Base-by-base conservation (phyloP, 139 green algal genomes). In the Deuterostichococcus epilithicus region DNA sequence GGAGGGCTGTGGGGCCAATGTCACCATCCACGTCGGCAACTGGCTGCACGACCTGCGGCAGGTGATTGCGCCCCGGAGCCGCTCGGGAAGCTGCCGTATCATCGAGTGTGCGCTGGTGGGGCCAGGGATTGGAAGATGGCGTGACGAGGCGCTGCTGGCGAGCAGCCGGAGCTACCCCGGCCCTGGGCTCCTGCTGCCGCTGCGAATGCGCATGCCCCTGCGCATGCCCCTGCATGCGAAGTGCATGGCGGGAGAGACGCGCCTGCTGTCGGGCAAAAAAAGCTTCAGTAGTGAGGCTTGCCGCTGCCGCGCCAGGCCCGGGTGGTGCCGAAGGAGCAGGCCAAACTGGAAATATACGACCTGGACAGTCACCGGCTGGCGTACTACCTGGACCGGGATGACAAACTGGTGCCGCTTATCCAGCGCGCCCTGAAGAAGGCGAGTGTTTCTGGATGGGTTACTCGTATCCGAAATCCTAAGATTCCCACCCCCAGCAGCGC, bases 11-110 rank as follows among this genome's bases (percentile, higher is more conserved):
- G 22, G 23, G 3, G 82, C 75, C 30, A 59, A 67, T 35, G 70
- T 85, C 2, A 70, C 68, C 13, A 72, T 88, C 15, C 78, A 88
- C 76, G 78, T 82, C 4, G 89, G 92, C 76, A 94, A 80, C 59
- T 97, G 91, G 91, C 73, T 87, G 71, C 91, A 96, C 77, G 92
- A 97, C 74, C 45, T 94, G 42, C 85, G 89, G n/a, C 92, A 97
- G 73, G 81, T 66, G 26, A 44, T 0, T 26, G 36, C 35, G 22
- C 25, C 13, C 66, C 34, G 42, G 8, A 23, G 42, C 42, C 42
- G 42, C 13, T 8, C 42, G 13, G 8, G 42, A 8, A 23, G 10
- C 8, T 8, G 10, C 8, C 10, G 10, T 23, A 52, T 52, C 42
- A 52, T 52, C 10, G 10, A 52, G 42, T n/a, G n/a, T n/a, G n/a